phyloP scores from a whole-genome alignment of 1,284 basidiomycete genomes.

The Apiotrichum sp. region DNA sequence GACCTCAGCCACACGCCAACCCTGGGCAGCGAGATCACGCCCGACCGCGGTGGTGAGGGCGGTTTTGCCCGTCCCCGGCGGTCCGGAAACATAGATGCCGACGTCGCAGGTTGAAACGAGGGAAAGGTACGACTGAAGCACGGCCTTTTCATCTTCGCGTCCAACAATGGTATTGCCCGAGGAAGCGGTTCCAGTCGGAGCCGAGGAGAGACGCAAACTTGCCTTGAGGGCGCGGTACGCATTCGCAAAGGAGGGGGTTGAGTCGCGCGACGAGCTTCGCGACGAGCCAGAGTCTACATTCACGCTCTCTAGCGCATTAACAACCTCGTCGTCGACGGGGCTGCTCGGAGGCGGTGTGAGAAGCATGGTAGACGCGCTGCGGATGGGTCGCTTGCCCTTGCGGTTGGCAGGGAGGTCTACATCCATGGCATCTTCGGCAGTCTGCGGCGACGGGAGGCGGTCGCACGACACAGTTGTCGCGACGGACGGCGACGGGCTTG shows the following conservation, averaged over 20 bases:
- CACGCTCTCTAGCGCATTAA: constrained; percentile 9
- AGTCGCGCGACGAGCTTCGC: not conserved
- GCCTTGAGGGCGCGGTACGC: constrained; percentile 44
- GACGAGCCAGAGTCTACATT: not conserved
- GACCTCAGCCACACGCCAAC: constrained; percentile 40
- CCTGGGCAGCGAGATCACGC: constrained; percentile 21
- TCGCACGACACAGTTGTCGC: constrained; percentile 25
- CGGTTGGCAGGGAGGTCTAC: constrained; percentile 31
- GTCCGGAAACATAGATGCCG: constrained; percentile 46
- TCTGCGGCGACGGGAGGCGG: constrained; percentile 13
- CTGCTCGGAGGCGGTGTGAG: constrained; percentile 35
- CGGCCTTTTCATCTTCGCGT: constrained; percentile 38
- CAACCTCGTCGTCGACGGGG: constrained; percentile 7
- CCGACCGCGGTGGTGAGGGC: constrained; percentile 42
- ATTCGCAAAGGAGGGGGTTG: constrained; percentile 14
- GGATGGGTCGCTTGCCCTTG: constrained; percentile 9
- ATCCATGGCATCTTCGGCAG: constrained; percentile 20
- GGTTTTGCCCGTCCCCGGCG: constrained; percentile 49
- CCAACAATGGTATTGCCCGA: constrained; percentile 33
- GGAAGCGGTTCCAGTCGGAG: not conserved
- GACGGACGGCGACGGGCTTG: constrained; percentile 33
- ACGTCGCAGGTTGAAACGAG: constrained; percentile 23
- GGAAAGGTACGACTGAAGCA: constrained; percentile 33
- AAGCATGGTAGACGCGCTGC: constrained; percentile 3
- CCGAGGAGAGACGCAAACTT: constrained; percentile 34